Evolutionary conservation across 805 yeast species (phyloP), one percentile per base, ranked within the genome.

Genomic region (Scheffersomyces ergatensis): DNA sequence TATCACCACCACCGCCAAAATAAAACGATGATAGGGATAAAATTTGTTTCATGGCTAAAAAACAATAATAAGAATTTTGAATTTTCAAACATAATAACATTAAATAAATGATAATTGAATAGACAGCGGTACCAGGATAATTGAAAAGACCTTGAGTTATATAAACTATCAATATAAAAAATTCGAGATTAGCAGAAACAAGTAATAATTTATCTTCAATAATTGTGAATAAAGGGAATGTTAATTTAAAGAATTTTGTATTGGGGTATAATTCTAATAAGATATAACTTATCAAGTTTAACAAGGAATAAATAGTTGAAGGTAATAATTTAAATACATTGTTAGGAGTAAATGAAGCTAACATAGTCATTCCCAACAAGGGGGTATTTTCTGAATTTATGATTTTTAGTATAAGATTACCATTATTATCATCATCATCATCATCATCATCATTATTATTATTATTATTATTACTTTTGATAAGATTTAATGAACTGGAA

Each of bases 341-440:
- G 7, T 37, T 42, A 2, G 44, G 35, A 3, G 67, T 54, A 9
- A 47, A 34, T 7, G 50, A 42, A 7, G 50, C 54, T 16, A 62
- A 45, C 9, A 58, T 14, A 1, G 64, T 47, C 31, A 50, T 46
- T 0, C 48, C 53, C 23, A 64, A 47, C 11, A 64, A 46, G 25
- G 51, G 55, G 18, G 62, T 54, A 39, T 57, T 61, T 30, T 65
- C 70, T 5, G 67, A 56, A 27, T 53, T 48, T 29, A 63, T 40
- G 15, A 62, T 30, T 5, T 46, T 39, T 0, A 57, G 47, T 34
- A 61, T 37, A 2, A 60, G 60, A 17, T 14, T 14, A 14, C 15
- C 32, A n/a, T 29, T 29, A 29, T 29, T 29, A 5, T 7, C 14
- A 26, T 13, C 30, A 8, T 13, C n/a, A 6, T 7, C 6, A 26